phyloP scores from a whole-genome alignment of 1,284 basidiomycete genomes.

The Pulveroboletus ridleyi region DNA sequence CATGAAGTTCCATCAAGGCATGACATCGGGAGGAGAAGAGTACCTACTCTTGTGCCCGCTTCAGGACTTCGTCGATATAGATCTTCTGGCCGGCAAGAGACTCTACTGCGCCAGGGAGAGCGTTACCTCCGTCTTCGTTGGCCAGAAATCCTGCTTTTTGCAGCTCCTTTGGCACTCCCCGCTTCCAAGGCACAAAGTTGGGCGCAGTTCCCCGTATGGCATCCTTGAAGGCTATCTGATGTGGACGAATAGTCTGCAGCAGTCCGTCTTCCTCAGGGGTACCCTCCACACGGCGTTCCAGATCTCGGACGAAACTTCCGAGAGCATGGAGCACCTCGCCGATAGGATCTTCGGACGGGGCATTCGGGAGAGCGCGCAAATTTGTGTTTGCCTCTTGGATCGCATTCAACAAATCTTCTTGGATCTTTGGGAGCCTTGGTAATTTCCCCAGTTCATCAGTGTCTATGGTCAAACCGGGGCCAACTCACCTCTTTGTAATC shows the following conservation, averaged over 20 bases:
- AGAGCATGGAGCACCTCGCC: conserved; percentile 59
- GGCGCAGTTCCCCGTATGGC: conserved; percentile 62
- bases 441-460: background rate
- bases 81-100: conserved; percentile 36
- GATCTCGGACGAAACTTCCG: conserved; percentile 49
- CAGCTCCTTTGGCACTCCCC: conserved; percentile 11
- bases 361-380: conserved; percentile 54
- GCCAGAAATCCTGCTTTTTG: conserved; percentile 45
- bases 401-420: conserved; percentile 52
- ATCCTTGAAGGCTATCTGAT: conserved; percentile 51
- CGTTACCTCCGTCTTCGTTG: conserved; percentile 40
- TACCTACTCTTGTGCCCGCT: conserved; percentile 52
- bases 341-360: conserved; percentile 59
- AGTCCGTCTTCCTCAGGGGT: conserved; percentile 54
- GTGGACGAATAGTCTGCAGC: conserved; percentile 57
- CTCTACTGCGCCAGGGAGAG: conserved; percentile 30
- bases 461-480: no score
- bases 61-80: conserved; percentile 63
- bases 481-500: conserved; percentile 58
- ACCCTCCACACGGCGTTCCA: conserved; percentile 56
- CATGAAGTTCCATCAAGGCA: background rate
- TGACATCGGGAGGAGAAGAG: background rate
- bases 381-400: conserved; percentile 45
- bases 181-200: conserved; percentile 45
- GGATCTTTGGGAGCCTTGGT: conserved; percentile 68